Base-by-base conservation (phyloP, 2,329 filamentous ascomycete species). In the Fusarium oligoseptatum region DNA sequence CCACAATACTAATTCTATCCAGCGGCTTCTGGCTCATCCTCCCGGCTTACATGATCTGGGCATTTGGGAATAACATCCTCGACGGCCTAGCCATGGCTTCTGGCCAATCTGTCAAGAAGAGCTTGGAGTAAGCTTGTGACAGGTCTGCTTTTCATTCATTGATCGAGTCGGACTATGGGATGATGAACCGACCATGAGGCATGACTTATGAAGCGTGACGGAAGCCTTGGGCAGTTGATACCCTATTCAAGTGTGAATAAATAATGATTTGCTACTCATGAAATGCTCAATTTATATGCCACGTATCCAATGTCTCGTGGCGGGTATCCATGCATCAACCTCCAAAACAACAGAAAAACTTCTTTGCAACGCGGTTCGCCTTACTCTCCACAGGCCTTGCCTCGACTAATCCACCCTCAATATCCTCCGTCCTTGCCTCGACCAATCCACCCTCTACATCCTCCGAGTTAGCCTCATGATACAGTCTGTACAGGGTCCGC, bases 21-120 rank as follows among this genome's bases (percentile, higher is more conserved):
- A 91, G 89, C 72, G 88, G 88, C 70, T 82, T 85, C 0, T 91
- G 89, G 89, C 83, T 91, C 56, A 75, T 91, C 58, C 83, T 87
- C 37, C 85, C 89, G 0, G 77, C 85, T 4, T 87, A 88, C 80
- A 88, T 91, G 83, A 83, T 88, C 64, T 86, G 83, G 76, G 80
- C 80, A 6, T 78, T 90, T 50, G 88, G 88, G 29, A 72, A 78
- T 58, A 87, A 90, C 65, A 85, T 90, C 63, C 65, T 90, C 61
- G 78, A 85, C 17, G 86, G 84, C 0, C 80, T 91, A 37, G 81
- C 83, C 5, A 75, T 77, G 8, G 84, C 84, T 2, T 83, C 84
- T 2, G 75, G 72, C 6, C 79, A 80, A 29, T 68, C 78, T 65
- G 88, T 76, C 7, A 73, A 69, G 36, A 43, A 60, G 6, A 68